Base-by-base conservation (phyloP, 176 grass and related monocot genomes). In the Bromus sterilis region DNA sequence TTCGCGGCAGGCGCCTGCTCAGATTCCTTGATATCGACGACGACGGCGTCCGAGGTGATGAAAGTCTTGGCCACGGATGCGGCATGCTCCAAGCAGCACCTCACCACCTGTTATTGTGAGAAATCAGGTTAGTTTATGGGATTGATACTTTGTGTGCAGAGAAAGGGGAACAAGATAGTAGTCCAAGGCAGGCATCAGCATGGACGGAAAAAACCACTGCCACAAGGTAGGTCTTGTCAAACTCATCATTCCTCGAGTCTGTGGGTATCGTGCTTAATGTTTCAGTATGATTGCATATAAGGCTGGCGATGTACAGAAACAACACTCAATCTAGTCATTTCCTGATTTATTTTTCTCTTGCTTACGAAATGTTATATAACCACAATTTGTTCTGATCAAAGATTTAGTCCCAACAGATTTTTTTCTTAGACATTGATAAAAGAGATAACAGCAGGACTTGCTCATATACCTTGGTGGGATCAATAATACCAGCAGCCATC, bases 401-500 rank as follows among this genome's bases (percentile, higher is more conserved):
- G 4, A 32, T 40, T 16, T 23, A 11, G 33, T 31, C 68, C 1
- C 3, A 68, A 31, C 63, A 25, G 13, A 77, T 26, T 8, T 1
- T 26, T 8, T 1, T 21, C 0, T 5, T 4, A 44, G 13, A 44
- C 44, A 4, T 3, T 34, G 33, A 34, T 34, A 34, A 18, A 18
- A 18, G 56, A 11, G 44, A 32, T 2, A 23, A 3, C 60, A 75
- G 26, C 34, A 80, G 0, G 18, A 18, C 18, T 46, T 57, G 3
- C 4, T 66, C 13, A 16, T 42, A 56, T 66, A 93, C 95, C 95
- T 98, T 98, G 18, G 95, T 98, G 28, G 95, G 95, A 75, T 98
- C 92, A 81, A 98, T 98, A 68, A 98, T 98, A 80, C 95, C 92
- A 80, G 86, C 95, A 76, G 90, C 90, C 92, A 98, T 98, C 79